These are phyloP conservation scores for Thelephora aurantiotincta DNA, from an alignment of 768 basidiomycete species.

Conservation along the genomic window DNA sequence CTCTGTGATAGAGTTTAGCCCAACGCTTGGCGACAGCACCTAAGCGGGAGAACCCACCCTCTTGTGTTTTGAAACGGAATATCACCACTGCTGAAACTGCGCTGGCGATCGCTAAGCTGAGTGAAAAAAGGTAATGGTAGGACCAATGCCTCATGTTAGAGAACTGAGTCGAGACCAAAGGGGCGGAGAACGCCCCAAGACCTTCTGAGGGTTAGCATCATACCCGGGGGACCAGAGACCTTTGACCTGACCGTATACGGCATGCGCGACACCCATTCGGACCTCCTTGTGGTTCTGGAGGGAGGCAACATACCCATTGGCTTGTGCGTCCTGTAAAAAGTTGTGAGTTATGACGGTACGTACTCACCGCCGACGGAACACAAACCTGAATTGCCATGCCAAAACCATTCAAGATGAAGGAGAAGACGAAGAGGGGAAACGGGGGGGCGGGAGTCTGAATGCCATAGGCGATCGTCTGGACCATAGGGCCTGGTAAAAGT, in stretches of 20 bases:
- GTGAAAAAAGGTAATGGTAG: slow-evolving; percentile 60
- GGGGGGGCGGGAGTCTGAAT: slow-evolving; percentile 43
- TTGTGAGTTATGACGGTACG: background rate
- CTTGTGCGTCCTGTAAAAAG: slow-evolving; percentile 45
- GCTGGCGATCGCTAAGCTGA: slow-evolving; percentile 52
- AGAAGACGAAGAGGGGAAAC: slow-evolving; percentile 47
- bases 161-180: slow-evolving; percentile 75
- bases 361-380: background rate
- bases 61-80: slow-evolving; percentile 59
- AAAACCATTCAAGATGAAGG: slow-evolving; percentile 32
- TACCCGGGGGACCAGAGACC: slow-evolving; percentile 1
- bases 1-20: slow-evolving; percentile 22
- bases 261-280: slow-evolving; percentile 62
- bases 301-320: slow-evolving; percentile 54
- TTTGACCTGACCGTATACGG: slow-evolving; percentile 35
- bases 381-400: slow-evolving; percentile 32
- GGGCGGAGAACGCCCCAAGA: slow-evolving; percentile 49
- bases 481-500: slow-evolving; percentile 28
- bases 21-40: background rate
- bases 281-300: slow-evolving; percentile 37
- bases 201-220: slow-evolving; percentile 22
- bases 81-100: slow-evolving; percentile 33
- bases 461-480: slow-evolving; percentile 38
- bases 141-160: slow-evolving; percentile 53
- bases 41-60: slow-evolving; percentile 30